A percentile compares a stretch with the other conserved stretches of the same genome.
Conservation (phyloP, 805 yeast species). For the Nakazawaea pomicola region DNA sequence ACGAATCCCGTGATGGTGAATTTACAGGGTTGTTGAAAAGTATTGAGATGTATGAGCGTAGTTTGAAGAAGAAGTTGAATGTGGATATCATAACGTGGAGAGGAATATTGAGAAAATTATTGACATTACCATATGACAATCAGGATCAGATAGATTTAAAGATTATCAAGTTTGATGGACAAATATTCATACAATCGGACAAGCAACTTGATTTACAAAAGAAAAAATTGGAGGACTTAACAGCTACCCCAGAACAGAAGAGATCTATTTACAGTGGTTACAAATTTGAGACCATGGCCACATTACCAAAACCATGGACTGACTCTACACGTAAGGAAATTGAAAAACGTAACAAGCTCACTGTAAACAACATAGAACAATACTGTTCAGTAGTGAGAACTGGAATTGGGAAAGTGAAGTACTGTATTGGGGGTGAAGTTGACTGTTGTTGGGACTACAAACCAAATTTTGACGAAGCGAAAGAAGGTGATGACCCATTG, state of each 20-base stretch:
- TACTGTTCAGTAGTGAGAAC: slow-evolving; percentile 77
- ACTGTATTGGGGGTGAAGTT: slow-evolving; percentile 83
- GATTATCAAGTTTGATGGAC: slow-evolving; percentile 69
- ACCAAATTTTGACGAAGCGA: slow-evolving; percentile 34
- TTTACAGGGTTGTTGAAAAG: slow-evolving; percentile 56
- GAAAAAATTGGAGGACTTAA: slow-evolving; percentile 24
- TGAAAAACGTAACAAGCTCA: slow-evolving; percentile 56
- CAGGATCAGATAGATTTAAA: slow-evolving; percentile 45
- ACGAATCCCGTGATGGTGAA: slow-evolving; percentile 51
- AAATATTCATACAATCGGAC: slow-evolving; percentile 53
- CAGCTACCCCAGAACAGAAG: slow-evolving; percentile 26
- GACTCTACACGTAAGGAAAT: slow-evolving; percentile 59
- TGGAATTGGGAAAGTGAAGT: slow-evolving; percentile 68
- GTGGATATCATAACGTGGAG: slow-evolving; percentile 78
- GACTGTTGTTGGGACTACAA: slow-evolving; percentile 86
- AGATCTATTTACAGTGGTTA: slow-evolving; percentile 63
- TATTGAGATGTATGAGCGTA: slow-evolving; percentile 50
- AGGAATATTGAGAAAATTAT: slow-evolving; percentile 72
- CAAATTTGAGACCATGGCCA: slow-evolving; percentile 78
- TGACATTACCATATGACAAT: slow-evolving; percentile 58
- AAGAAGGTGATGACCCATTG: slow-evolving; percentile 39
- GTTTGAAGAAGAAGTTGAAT: slow-evolving; percentile 36
- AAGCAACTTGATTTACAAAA: slow-evolving; percentile 32
- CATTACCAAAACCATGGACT: slow-evolving; percentile 73
- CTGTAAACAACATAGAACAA: slow-evolving; percentile 71